phyloP scores from a whole-genome alignment of 257 asterid genomes.

The Solanum corneliomulleri region DNA sequence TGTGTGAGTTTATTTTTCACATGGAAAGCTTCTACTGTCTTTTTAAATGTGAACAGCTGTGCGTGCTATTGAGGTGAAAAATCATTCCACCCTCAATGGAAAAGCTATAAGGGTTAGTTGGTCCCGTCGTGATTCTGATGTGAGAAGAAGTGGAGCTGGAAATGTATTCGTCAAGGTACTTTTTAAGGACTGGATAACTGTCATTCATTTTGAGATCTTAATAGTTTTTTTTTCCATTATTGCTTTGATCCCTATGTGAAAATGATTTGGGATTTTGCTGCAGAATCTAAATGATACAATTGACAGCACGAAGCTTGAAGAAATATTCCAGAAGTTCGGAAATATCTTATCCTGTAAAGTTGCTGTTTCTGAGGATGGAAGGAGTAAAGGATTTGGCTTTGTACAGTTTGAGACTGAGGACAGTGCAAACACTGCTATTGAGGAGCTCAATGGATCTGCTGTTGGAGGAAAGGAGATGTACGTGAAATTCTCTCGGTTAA shows the following conservation, averaged over 20 bases:
- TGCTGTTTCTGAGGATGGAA: constrained; percentile 24
- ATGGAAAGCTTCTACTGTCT: neutral
- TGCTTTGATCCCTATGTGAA: neutral
- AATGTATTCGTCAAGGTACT: constrained; percentile 60
- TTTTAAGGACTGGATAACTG: neutral
- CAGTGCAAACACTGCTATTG: constrained; percentile 34
- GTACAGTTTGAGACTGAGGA: constrained; percentile 43
- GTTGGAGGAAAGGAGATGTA: constrained; percentile 28
- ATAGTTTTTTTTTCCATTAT: neutral
- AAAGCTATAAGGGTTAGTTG: constrained; percentile 39
- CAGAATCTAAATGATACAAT: constrained; percentile 28
- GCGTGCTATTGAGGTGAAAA: constrained; percentile 24
- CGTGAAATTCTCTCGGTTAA: constrained; percentile 2
- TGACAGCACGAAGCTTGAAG: constrained; percentile 26
- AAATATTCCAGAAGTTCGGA: constrained; percentile 25
- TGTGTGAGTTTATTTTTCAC: neutral
- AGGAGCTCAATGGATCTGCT: constrained; percentile 25
- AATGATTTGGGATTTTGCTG: neutral
- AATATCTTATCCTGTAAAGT: constrained; percentile 28
- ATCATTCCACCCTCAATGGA: constrained; percentile 34
- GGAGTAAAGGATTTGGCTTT: constrained; percentile 57
- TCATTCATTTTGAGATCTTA: neutral
- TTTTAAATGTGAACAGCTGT: constrained; percentile 5
- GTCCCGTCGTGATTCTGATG: constrained; percentile 37
- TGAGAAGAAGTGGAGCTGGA: constrained; percentile 35